phyloP scores from a whole-genome alignment of 2,329 filamentous ascomycete species.

The Diaporthe vaccinii region DNA sequence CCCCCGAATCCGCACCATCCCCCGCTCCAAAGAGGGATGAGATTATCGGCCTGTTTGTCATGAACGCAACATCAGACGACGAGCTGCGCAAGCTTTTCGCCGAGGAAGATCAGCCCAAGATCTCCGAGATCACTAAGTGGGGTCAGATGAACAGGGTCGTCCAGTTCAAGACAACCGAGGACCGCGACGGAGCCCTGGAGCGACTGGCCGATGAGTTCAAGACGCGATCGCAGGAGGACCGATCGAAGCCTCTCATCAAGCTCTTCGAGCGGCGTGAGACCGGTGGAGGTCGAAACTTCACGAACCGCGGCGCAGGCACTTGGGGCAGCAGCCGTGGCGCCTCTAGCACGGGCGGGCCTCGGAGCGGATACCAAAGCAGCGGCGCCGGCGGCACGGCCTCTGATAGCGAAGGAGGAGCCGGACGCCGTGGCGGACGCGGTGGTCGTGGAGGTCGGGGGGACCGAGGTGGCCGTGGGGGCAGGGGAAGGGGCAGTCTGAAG shows the following conservation, averaged over 20 bases:
- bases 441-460: slow-evolving; percentile 69
- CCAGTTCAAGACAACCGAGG: slow-evolving; percentile 83
- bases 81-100: slow-evolving; percentile 85
- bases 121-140: slow-evolving; percentile 83
- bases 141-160: slow-evolving; percentile 86
- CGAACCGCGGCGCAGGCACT: slow-evolving; percentile 73
- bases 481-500: slow-evolving; percentile 70
- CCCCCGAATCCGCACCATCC: slow-evolving; percentile 67
- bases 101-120: slow-evolving; percentile 86
- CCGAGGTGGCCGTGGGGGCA: slow-evolving; percentile 70
- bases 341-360: slow-evolving; percentile 62
- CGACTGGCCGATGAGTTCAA: slow-evolving; percentile 83
- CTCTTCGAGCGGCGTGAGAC: slow-evolving; percentile 79
- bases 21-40: slow-evolving; percentile 70
- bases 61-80: slow-evolving; percentile 86
- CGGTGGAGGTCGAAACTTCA: slow-evolving; percentile 61
- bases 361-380: slow-evolving; percentile 87
- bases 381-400: slow-evolving; percentile 85
- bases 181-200: slow-evolving; percentile 84
- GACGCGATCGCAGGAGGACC: slow-evolving; percentile 78
- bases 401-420: slow-evolving; percentile 71
- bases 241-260: slow-evolving; percentile 85
- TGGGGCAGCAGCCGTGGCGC: slow-evolving; percentile 78
- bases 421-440: slow-evolving; percentile 67
- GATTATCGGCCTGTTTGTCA: slow-evolving; percentile 89